Base-by-base conservation (phyloP, 805 yeast species). In the Lipomyces kockii region DNA sequence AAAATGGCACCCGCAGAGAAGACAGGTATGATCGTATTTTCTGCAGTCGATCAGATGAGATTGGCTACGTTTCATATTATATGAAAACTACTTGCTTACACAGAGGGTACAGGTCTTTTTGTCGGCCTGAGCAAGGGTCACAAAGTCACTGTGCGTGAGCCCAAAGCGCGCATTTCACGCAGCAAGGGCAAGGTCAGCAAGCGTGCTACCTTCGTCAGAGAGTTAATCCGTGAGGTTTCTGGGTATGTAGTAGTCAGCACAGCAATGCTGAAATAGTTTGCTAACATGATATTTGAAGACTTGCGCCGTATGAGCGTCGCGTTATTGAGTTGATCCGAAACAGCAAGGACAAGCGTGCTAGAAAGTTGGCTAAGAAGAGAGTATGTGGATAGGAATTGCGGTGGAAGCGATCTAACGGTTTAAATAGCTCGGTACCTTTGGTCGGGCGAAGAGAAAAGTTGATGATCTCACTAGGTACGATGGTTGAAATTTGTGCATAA, bases 341-440 rank as follows among this genome's bases (percentile, higher is more conserved):
- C 87, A 93, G 97, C 83, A 97, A 97, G 89, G 99, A 95, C 87
- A 95, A 95, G 97, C 95, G 98, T 88, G 99, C 99, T 78, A 91
- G 95, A 92, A 95, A 95, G 92, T 92, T 95, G 82, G 98, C 98
- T 77, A 95, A 95, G 95, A 95, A 91, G 97, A 94, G 76, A 66
- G 71, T 68, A 57, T 95, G 91, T 52, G 34, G 7, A 43, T 17
- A 7, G 0, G 14, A 43, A 17, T 43, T 43, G 9, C n/a, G 49
- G 22, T 43, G 49, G 20, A 17, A 17, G 22, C 11, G 49, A n/a
- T 17, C 49, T 43, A 17, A 43, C 22, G 49, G 17, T 8, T 37
- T 43, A 43, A n/a, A 46, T 65, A 79, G 81, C 91, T 95, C 82
- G 99, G 99, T 86, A 92, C 99, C 80, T 97, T 94, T 90, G 89